Evolutionary conservation across 176 grass and related monocot genomes (phyloP).

Genomic region (Oryza glaberrima): DNA sequence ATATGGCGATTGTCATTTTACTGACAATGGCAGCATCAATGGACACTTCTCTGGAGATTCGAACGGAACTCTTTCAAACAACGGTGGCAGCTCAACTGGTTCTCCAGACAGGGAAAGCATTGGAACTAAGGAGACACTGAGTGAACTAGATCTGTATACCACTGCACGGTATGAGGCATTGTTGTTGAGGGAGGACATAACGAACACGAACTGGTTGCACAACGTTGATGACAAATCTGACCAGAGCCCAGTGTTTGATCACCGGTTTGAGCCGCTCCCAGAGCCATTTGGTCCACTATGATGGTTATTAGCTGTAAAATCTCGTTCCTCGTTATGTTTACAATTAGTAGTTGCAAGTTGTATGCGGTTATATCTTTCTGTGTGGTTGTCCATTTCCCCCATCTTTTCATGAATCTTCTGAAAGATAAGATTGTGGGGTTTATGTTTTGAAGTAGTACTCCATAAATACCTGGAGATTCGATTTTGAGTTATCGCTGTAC

Average conservation of each 20-base stretch:
- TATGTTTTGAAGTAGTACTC: neutral
- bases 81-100: conserved; percentile 50
- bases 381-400: conserved; percentile 42
- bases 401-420: conserved; percentile 53
- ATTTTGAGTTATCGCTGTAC: conserved; percentile 7
- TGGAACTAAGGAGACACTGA: conserved; percentile 63
- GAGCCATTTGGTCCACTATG: conserved; percentile 86
- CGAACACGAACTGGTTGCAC: conserved; percentile 85
- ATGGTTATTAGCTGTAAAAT: conserved; percentile 42
- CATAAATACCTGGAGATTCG: conserved; percentile 22
- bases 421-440: conserved; percentile 63
- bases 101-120: conserved; percentile 71
- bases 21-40: conserved; percentile 58
- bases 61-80: conserved; percentile 46
- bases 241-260: conserved; percentile 81
- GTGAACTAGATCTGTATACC: conserved; percentile 75
- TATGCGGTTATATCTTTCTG: neutral
- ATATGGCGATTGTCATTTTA: conserved; percentile 44
- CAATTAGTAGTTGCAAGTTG: conserved; percentile 16
- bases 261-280: conserved; percentile 82
- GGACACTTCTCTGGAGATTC: conserved; percentile 53
- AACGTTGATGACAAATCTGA: conserved; percentile 75
- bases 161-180: conserved; percentile 77
- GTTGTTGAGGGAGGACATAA: conserved; percentile 82
- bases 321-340: conserved; percentile 15